Evolutionary conservation across 179 eudicot genomes (phyloP).

Genomic region (Silene coronaria): DNA sequence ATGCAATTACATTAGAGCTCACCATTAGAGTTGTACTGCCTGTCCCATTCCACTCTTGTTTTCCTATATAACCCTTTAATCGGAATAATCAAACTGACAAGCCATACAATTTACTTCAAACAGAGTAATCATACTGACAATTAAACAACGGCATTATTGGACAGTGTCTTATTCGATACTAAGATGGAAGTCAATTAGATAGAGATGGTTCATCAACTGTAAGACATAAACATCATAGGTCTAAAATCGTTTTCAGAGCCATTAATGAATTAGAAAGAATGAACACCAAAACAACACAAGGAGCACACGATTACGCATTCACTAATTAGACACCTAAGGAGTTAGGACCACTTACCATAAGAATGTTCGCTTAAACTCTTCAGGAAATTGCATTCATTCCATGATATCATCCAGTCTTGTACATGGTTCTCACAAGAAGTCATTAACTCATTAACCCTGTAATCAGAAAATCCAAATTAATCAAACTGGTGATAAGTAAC

Average conservation of each 20-base stretch:
- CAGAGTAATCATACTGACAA: neutral
- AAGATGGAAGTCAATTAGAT: neutral
- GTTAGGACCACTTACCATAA: constrained; percentile 22
- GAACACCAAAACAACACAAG: neutral
- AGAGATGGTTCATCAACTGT: neutral
- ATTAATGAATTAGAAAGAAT: constrained; percentile 5
- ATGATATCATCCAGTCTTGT: neutral
- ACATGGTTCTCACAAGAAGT: constrained; percentile 6
- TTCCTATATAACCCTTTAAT: too few species aligned
- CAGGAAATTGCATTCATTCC: neutral
- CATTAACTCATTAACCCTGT: neutral
- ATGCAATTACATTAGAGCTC: too few species aligned
- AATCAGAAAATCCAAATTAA: neutral
- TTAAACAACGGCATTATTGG: neutral
- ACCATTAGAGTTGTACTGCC: neutral
- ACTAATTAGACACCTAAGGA: neutral
- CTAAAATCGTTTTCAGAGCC: neutral
- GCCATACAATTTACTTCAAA: too few species aligned
- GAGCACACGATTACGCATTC: neutral
- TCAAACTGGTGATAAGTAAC: neutral
- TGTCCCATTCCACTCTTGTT: neutral
- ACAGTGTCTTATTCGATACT: neutral
- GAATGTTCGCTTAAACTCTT: neutral
- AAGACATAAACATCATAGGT: neutral
- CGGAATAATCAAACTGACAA: too few species aligned